A percentile compares a stretch with the other conserved stretches of the same genome.
phyloP scores from a whole-genome alignment of 2,329 filamentous ascomycete genomes.

The Penicillium sp. region DNA sequence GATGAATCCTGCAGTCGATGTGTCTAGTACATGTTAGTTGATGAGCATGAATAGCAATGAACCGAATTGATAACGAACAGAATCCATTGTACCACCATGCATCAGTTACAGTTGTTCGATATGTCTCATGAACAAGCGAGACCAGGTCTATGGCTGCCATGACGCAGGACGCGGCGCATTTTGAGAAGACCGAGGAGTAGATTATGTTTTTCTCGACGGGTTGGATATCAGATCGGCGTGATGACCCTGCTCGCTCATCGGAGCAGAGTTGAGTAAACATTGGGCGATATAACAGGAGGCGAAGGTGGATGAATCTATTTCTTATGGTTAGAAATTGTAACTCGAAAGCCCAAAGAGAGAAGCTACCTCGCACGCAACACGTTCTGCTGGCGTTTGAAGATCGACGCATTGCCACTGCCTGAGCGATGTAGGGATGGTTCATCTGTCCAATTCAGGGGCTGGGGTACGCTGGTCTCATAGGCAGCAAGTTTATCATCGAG shows the following conservation, averaged over 20 bases:
- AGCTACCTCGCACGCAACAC: constrained; percentile 32
- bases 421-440: background rate
- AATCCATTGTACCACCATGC: constrained; percentile 45
- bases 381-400: constrained; percentile 30
- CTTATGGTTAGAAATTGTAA: background rate
- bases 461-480: constrained; percentile 27
- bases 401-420: constrained; percentile 2
- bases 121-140: constrained; percentile 31
- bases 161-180: constrained; percentile 36
- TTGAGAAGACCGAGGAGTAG: constrained; percentile 28
- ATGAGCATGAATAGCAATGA: background rate
- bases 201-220: constrained; percentile 20
- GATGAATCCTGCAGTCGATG: constrained; percentile 34
- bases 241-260: constrained; percentile 17
- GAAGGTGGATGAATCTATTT: constrained; percentile 35
- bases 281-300: constrained; percentile 36
- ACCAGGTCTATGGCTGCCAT: constrained; percentile 34
- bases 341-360: too few species aligned
- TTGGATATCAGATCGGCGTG: constrained; percentile 6
- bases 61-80: constrained; percentile 27
- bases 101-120: constrained; percentile 28
- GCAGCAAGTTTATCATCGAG: constrained; percentile 28
- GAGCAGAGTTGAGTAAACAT: constrained; percentile 38
- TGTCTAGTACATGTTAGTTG: constrained; percentile 20
- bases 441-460: constrained; percentile 28